A percentile compares a stretch with the other conserved stretches of the same genome.
Evolutionary conservation across 1,284 basidiomycete genomes (phyloP).

Genomic region (Ustilago crameri): DNA sequence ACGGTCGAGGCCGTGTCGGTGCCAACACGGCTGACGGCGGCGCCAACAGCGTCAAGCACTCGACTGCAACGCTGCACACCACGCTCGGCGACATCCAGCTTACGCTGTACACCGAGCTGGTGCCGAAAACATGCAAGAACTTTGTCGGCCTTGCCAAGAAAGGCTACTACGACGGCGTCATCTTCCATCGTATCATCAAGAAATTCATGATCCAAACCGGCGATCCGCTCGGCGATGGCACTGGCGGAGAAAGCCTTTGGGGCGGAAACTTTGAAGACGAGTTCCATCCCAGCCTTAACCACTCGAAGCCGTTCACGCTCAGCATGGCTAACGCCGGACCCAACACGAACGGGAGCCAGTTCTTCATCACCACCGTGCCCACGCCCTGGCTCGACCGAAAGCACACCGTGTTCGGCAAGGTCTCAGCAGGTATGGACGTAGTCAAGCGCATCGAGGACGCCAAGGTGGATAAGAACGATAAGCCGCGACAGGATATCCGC

Average conservation of each 20-base stretch:
- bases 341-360: conserved; percentile 92
- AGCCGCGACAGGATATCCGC: conserved; percentile 59
- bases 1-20: conserved; percentile 11
- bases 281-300: conserved; percentile 83
- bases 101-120: conserved; percentile 87
- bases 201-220: conserved; percentile 99
- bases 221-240: conserved; percentile 95
- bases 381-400: conserved; percentile 85
- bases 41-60: conserved; percentile 15
- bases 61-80: conserved; percentile 86
- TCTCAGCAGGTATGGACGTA: conserved; percentile 72
- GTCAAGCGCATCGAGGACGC: conserved; percentile 85
- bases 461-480: conserved; percentile 69
- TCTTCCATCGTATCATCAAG: conserved; percentile 97
- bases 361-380: conserved; percentile 97
- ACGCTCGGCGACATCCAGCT: conserved; percentile 89
- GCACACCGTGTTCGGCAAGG: conserved; percentile 74
- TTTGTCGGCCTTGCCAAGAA: conserved; percentile 92
- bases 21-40: conserved; percentile 1
- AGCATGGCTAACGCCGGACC: conserved; percentile 99
- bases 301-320: conserved; percentile 94
- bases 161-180: conserved; percentile 90
- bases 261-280: conserved; percentile 89
- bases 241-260: conserved; percentile 94
- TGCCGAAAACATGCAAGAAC: conserved; percentile 95